These are phyloP conservation scores for Cryptosporidium muris DNA, from an alignment of 169 alveolate genomes.

Conservation along the genomic window DNA sequence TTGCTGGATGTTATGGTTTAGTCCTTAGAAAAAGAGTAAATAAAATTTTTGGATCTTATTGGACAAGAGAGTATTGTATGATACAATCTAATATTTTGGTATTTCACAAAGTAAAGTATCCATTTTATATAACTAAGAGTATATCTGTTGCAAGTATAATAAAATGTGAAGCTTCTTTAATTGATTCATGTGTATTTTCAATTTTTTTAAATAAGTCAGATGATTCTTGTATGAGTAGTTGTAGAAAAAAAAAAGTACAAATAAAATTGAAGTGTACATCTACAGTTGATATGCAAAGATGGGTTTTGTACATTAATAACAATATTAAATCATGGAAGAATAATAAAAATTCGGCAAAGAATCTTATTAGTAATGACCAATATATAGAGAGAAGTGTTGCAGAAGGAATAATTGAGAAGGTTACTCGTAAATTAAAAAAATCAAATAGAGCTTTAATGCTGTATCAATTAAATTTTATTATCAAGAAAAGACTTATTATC, in stretches of 20 bases:
- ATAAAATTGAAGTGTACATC: constrained; percentile 59
- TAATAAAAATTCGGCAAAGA: constrained; percentile 31
- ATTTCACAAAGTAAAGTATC: constrained; percentile 57
- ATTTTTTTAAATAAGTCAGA: constrained; percentile 15
- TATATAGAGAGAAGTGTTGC: constrained; percentile 58
- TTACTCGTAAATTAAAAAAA: constrained; percentile 27
- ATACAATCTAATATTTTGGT: constrained; percentile 57
- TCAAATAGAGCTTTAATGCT: background rate
- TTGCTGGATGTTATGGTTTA: constrained; percentile 53
- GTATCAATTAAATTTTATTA: background rate
- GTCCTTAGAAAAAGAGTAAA: constrained; percentile 44
- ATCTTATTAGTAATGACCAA: constrained; percentile 20
- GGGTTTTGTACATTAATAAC: constrained; percentile 38
- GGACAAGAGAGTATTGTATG: constrained; percentile 58
- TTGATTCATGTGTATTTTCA: constrained; percentile 65
- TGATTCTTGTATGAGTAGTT: background rate
- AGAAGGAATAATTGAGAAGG: constrained; percentile 40
- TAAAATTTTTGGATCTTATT: constrained; percentile 48
- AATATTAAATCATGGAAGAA: constrained; percentile 42
- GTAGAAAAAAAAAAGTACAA: background rate
- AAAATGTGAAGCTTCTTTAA: constrained; percentile 46
- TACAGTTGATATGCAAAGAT: constrained; percentile 55
- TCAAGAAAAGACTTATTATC: background rate
- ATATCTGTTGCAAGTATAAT: constrained; percentile 48
- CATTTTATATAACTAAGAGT: constrained; percentile 37